A percentile compares a stretch with the other conserved stretches of the same genome.
Conservation (phyloP, 2,329 filamentous ascomycete species). For the Emergomyces orientalis region DNA sequence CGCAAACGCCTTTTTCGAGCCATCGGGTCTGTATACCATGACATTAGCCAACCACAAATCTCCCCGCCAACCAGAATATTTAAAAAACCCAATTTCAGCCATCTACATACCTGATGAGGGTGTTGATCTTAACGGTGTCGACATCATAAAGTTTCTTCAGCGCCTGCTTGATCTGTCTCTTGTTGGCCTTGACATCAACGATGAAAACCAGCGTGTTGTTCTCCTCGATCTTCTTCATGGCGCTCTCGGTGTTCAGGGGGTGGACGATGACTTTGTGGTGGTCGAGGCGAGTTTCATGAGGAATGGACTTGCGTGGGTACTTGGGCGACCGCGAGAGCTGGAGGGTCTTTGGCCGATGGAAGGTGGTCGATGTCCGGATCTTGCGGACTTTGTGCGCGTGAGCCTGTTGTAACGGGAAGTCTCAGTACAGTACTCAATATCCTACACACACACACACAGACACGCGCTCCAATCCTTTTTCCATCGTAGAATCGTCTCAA, state of each 20-base stretch:
- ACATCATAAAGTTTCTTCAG: conserved; percentile 99
- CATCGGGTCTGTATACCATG: conserved; percentile 61
- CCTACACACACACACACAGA: not conserved
- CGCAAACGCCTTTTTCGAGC: conserved; percentile 97
- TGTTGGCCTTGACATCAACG: conserved; percentile 95
- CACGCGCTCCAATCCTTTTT: not conserved
- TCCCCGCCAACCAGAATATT: not conserved
- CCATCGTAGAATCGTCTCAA: not conserved
- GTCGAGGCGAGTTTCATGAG: conserved; percentile 83
- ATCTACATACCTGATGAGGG: conserved; percentile 72
- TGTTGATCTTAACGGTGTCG: conserved; percentile 98
- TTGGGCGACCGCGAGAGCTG: conserved; percentile 82
- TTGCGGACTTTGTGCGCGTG: conserved; percentile 83
- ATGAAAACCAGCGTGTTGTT: conserved; percentile 99
- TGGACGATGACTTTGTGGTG: conserved; percentile 96
- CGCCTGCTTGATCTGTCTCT: conserved; percentile 97
- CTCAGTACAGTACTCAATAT: not conserved
- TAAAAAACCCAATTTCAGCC: conserved; percentile 5
- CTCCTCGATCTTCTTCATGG: conserved; percentile 99
- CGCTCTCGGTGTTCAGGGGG: conserved; percentile 98
- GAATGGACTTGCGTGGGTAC: conserved; percentile 93
- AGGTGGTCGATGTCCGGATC: conserved; percentile 84
- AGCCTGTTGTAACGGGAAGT: conserved; percentile 37
- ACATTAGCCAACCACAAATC: conserved; percentile 9
- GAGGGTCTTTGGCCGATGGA: conserved; percentile 97